A percentile compares a stretch with the other conserved stretches of the same genome.
Conservation (phyloP, 2,329 filamentous ascomycete genomes). For the Lachnellula hyalina region DNA sequence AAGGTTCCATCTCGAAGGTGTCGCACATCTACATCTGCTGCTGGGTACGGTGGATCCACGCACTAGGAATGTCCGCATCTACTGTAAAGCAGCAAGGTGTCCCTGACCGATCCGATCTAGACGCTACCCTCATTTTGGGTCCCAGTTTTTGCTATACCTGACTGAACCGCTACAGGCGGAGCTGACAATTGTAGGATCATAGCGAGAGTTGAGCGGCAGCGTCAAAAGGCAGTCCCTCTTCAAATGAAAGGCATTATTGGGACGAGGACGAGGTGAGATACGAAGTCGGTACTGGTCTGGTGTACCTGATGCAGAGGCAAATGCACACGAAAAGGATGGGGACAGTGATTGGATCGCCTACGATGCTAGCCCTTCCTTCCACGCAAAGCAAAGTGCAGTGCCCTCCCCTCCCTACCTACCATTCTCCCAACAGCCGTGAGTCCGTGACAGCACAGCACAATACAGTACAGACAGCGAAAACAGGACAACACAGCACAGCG, state of each 20-base stretch:
- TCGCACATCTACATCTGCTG: constrained; percentile 5
- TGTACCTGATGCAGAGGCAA: neutral
- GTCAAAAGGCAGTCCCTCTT: neutral
- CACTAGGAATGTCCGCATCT: neutral
- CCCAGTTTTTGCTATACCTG: constrained; percentile 11
- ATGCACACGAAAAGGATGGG: neutral
- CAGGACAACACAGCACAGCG: neutral
- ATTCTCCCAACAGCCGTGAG: neutral
- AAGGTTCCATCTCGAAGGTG: constrained; percentile 2
- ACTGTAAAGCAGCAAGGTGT: constrained; percentile 17
- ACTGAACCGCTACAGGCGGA: constrained; percentile 1
- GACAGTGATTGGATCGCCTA: neutral
- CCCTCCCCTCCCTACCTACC: neutral
- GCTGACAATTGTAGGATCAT: neutral
- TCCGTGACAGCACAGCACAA: neutral
- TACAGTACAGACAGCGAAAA: neutral
- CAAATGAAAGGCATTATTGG: too few relatives aligned
- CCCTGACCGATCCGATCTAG: constrained; percentile 20
- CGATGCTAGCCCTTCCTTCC: neutral
- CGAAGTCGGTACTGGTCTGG: neutral
- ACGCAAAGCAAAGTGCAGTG: neutral
- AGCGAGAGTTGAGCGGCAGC: neutral
- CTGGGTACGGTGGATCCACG: neutral
- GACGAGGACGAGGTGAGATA: neutral
- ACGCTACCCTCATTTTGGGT: neutral